Evolutionary conservation across 805 yeast species (phyloP).

Genomic region (Yarrowia yakushimensis): DNA sequence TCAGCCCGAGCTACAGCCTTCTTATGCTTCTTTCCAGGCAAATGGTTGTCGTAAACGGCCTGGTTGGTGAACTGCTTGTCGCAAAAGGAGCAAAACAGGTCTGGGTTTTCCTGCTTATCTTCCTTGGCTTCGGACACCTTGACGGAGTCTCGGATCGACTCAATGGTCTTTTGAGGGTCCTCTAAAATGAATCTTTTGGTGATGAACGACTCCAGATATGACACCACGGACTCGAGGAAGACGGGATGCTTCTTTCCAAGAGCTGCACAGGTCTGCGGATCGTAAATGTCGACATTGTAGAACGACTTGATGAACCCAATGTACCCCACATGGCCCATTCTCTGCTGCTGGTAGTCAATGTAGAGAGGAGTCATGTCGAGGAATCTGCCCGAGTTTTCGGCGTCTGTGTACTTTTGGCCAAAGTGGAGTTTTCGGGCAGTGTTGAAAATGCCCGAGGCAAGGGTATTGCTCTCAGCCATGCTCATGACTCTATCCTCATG

Average conservation of each 20-base stretch:
- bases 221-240: constrained; percentile 44
- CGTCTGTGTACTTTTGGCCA: constrained; percentile 50
- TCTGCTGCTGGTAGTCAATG: constrained; percentile 50
- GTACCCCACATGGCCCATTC: constrained; percentile 49
- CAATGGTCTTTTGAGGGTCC: constrained; percentile 24
- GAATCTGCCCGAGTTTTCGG: constrained; percentile 62
- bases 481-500: constrained; percentile 30
- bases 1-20: constrained; percentile 41
- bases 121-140: neutral
- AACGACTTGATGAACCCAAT: constrained; percentile 47
- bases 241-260: constrained; percentile 36
- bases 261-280: constrained; percentile 13
- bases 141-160: constrained; percentile 27
- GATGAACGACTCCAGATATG: constrained; percentile 51
- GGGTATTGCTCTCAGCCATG: constrained; percentile 32
- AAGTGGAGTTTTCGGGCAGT: constrained; percentile 50
- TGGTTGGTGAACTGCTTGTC: constrained; percentile 57
- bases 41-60: constrained; percentile 65
- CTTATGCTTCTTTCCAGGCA: constrained; percentile 70
- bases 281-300: constrained; percentile 33
- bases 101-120: neutral
- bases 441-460: constrained; percentile 46
- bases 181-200: constrained; percentile 33
- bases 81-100: constrained; percentile 62
- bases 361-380: constrained; percentile 56